Evolutionary conservation across 78 protist genomes (phyloP).

Genomic region (Carpediemonas membranifera): DNA sequence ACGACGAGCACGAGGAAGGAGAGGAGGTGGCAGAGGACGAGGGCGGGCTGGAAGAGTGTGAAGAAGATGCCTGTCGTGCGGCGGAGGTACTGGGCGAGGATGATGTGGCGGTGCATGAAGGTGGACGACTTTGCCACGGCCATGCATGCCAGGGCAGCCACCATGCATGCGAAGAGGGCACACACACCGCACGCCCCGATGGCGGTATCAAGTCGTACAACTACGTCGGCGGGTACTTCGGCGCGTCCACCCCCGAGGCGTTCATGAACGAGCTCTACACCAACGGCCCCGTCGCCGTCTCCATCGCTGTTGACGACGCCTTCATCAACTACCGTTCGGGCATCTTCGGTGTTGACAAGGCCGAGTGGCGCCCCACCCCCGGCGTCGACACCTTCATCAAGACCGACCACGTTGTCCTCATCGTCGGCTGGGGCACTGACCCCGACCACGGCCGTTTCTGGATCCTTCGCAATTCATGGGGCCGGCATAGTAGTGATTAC

Average conservation of each 20-base stretch:
- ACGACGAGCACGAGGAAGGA: too few relatives aligned
- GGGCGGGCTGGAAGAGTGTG: too few relatives aligned
- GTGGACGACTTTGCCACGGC: too few relatives aligned
- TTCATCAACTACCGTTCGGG: slow-evolving; percentile 34
- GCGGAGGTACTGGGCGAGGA: too few relatives aligned
- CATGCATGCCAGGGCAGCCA: too few relatives aligned
- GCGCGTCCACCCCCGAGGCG: slow-evolving; percentile 14
- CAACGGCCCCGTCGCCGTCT: slow-evolving; percentile 43
- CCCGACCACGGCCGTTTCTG: neutral
- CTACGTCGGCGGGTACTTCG: slow-evolving; percentile 5
- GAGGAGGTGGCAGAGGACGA: too few relatives aligned
- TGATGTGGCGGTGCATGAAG: too few relatives aligned
- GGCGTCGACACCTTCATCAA: neutral
- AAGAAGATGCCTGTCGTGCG: too few relatives aligned
- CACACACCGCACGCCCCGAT: neutral
- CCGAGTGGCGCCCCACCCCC: too few relatives aligned
- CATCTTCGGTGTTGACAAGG: slow-evolving; percentile 13
- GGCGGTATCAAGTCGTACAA: neutral
- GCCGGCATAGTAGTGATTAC: neutral
- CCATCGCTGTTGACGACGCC: slow-evolving; percentile 29
- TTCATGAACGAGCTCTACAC: slow-evolving; percentile 14
- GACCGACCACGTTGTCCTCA: slow-evolving; percentile 1
- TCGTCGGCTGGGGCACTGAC: slow-evolving; percentile 3
- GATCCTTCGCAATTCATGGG: neutral
- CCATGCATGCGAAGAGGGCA: too few relatives aligned